Conservation (phyloP, 2,329 filamentous ascomycete genomes). For the Aureobasidium sp. region DNA sequence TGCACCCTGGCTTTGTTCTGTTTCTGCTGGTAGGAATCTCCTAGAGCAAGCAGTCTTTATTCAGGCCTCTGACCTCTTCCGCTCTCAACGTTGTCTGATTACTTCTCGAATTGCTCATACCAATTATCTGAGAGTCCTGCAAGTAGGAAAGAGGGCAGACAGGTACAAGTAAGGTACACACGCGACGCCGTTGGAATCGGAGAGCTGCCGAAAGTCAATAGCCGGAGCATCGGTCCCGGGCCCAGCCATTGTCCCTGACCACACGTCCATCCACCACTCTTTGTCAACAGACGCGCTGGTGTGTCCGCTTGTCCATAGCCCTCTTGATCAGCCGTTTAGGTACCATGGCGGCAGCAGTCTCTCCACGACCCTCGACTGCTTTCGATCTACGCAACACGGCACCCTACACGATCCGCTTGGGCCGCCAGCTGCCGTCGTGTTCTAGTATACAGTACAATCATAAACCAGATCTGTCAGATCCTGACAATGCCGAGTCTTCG, state of each 20-base stretch:
- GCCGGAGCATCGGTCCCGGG: not conserved
- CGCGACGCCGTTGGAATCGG: not conserved
- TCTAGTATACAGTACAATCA: constrained; percentile 34
- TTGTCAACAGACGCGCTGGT: constrained; percentile 1
- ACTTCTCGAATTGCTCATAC: not conserved
- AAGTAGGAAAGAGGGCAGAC: not conserved
- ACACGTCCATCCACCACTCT: not conserved
- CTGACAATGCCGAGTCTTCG: constrained; percentile 21
- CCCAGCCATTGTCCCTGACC: not conserved
- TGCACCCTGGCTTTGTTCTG: not conserved
- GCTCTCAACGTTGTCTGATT: not conserved
- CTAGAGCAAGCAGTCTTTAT: not conserved
- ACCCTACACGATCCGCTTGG: constrained; percentile 12
- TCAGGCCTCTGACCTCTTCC: not conserved
- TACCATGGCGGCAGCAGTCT: constrained; percentile 9
- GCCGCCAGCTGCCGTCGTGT: constrained; percentile 2
- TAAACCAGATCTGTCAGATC: constrained; percentile 30
- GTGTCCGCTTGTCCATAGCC: constrained; percentile 1
- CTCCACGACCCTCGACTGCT: not conserved
- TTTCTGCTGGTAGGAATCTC: not conserved
- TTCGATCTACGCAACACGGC: constrained; percentile 10
- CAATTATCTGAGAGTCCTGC: not conserved
- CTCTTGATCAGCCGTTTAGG: not conserved
- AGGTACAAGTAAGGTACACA: not conserved
- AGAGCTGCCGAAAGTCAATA: not conserved